Conservation (phyloP, 768 basidiomycete species). For the Coprinopsis cinerea region DNA sequence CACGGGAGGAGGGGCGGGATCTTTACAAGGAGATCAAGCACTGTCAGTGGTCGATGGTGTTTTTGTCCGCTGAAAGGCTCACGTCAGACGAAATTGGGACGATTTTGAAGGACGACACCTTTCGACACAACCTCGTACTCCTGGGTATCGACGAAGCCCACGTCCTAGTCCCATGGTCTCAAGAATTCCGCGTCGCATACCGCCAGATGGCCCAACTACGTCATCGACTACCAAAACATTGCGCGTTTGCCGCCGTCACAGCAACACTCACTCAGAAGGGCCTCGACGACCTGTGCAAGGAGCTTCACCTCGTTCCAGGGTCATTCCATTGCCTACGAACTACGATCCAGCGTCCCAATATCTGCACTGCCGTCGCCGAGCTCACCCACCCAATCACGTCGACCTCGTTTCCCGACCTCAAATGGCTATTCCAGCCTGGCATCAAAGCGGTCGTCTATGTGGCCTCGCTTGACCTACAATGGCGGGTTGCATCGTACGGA, state of each 20-base stretch:
- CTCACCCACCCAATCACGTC: slow-evolving; percentile 13
- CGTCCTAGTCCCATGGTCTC: slow-evolving; percentile 18
- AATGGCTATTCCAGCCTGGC: slow-evolving; percentile 14
- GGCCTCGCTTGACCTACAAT: slow-evolving; percentile 14
- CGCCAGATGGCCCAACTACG: slow-evolving; percentile 14
- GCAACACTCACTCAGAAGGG: slow-evolving; percentile 12
- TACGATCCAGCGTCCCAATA: slow-evolving; percentile 14
- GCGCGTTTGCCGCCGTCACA: slow-evolving; percentile 13
- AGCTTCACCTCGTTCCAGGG: slow-evolving; percentile 8
- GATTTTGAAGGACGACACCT: slow-evolving; percentile 15
- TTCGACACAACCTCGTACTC: slow-evolving; percentile 16
- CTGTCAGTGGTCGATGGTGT: slow-evolving; percentile 18
- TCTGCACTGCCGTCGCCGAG: slow-evolving; percentile 11
- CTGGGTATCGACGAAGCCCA: slow-evolving; percentile 22
- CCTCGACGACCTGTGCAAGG: slow-evolving; percentile 7
- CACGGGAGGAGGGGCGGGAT: slow-evolving; percentile 13
- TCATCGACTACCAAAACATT: slow-evolving; percentile 14
- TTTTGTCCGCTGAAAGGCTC: slow-evolving; percentile 18
- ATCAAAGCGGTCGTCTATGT: slow-evolving; percentile 18
- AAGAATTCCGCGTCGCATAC: slow-evolving; percentile 18
- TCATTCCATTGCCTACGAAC: slow-evolving; percentile 10
- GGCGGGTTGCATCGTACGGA: slow-evolving; percentile 16
- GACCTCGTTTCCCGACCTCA: slow-evolving; percentile 15
- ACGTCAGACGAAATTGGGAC: slow-evolving; percentile 13
- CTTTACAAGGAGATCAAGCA: slow-evolving; percentile 15